A percentile compares a stretch with the other conserved stretches of the same genome.
Conservation (phyloP, 768 basidiomycete genomes). For the Clitopilus hobsonii region DNA sequence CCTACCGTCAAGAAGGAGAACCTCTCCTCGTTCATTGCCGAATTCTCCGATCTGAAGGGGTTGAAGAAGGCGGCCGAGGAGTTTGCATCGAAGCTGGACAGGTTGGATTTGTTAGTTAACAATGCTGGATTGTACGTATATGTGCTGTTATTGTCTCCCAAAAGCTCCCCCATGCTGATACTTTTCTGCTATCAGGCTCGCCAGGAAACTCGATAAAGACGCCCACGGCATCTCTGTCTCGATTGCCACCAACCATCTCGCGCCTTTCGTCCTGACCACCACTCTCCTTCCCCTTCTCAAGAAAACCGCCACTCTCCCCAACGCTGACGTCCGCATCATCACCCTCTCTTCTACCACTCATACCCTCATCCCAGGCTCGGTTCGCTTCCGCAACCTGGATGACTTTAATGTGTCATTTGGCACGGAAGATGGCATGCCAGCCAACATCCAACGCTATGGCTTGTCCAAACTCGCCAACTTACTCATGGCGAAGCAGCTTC, state of each 20-base stretch:
- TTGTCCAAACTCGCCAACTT: constrained; percentile 41
- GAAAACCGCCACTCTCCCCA: constrained; percentile 33
- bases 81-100: background rate
- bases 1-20: background rate
- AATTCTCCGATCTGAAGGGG: constrained; percentile 2
- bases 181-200: background rate
- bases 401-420: background rate
- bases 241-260: constrained; percentile 21
- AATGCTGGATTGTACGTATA: constrained; percentile 8
- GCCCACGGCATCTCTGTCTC: background rate
- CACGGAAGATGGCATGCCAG: background rate
- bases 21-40: background rate
- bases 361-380: background rate
- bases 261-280: constrained; percentile 41
- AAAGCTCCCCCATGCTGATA: background rate
- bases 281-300: constrained; percentile 43
- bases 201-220: background rate
- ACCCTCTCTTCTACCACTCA: constrained; percentile 3
- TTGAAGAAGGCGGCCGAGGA: constrained; percentile 5
- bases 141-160: background rate
- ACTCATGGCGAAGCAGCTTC: constrained; percentile 44
- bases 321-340: constrained; percentile 49
- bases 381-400: background rate
- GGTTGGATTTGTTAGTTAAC: constrained; percentile 10
- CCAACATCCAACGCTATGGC: background rate